A percentile compares a stretch with the other conserved stretches of the same genome.
Conservation (phyloP, 176 grass and related monocot species). For the Avena sativa region DNA sequence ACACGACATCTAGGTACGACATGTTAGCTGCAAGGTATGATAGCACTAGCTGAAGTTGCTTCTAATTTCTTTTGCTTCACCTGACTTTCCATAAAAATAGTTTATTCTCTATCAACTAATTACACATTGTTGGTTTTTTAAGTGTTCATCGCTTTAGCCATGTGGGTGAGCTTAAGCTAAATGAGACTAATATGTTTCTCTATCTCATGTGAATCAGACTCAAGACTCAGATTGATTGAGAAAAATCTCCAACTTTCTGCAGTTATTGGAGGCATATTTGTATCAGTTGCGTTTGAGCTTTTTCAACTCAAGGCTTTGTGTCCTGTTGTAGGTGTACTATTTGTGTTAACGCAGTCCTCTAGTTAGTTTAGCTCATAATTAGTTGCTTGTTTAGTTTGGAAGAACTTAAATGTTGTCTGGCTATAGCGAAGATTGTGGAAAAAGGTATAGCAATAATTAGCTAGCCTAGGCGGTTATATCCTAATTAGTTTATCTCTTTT, state of each 20-base stretch:
- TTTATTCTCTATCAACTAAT: no score
- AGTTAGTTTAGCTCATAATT: conserved; percentile 12
- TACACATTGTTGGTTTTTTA: no score
- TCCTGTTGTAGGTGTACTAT: conserved; percentile 57
- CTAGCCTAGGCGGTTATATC: not conserved
- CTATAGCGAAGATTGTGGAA: not conserved
- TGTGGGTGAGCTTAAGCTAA: conserved; percentile 49
- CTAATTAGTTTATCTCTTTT: not conserved
- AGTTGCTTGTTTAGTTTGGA: not conserved
- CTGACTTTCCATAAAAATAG: no score
- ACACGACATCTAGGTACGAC: no score
- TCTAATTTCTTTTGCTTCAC: no score
- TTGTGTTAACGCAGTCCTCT: conserved; percentile 53
- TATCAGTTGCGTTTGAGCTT: conserved; percentile 54
- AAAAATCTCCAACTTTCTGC: conserved; percentile 69
- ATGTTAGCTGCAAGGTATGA: no score
- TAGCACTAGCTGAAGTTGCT: no score
- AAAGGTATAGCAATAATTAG: not conserved
- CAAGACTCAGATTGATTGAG: conserved; percentile 63
- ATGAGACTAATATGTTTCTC: conserved; percentile 69
- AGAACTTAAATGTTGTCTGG: not conserved
- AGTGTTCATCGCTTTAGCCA: no score
- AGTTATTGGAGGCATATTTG: conserved; percentile 50
- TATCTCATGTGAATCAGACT: conserved; percentile 63
- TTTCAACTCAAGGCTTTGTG: conserved; percentile 65